phyloP scores from a whole-genome alignment of 2,329 filamentous ascomycete genomes.

The Arthroderma sp. region DNA sequence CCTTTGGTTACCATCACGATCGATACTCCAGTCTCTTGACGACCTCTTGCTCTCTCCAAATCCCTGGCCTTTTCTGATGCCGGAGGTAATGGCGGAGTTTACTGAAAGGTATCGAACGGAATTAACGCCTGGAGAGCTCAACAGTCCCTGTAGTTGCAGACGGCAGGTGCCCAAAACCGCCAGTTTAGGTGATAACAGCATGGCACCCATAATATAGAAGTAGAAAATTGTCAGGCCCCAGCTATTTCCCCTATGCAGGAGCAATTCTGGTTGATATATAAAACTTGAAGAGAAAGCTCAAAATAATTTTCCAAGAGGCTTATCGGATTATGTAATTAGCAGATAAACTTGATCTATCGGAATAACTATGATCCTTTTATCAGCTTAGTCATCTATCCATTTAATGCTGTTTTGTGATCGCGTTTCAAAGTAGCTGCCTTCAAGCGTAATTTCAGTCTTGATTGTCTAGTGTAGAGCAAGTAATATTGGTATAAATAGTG shows the following conservation, averaged over 20 bases:
- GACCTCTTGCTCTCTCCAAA: background rate
- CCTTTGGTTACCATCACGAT: background rate
- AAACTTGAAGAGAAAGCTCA: background rate
- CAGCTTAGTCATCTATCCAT: too few relatives aligned
- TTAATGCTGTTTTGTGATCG: too few relatives aligned
- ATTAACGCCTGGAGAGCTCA: background rate
- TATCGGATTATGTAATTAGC: background rate
- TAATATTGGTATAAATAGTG: too few relatives aligned
- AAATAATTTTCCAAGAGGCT: background rate
- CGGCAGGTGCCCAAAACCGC: background rate
- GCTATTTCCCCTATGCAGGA: background rate
- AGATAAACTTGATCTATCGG: background rate
- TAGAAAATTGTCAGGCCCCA: background rate
- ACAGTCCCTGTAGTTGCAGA: background rate
- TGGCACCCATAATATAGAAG: background rate
- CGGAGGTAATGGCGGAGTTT: constrained; percentile 56
- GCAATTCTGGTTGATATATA: background rate
- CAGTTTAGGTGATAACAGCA: background rate
- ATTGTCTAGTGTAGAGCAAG: too few relatives aligned
- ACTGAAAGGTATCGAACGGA: constrained; percentile 43
- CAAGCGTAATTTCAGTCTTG: too few relatives aligned
- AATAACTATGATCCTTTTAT: background rate
- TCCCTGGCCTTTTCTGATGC: constrained; percentile 41
- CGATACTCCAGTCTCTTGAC: background rate
- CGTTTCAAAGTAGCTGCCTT: too few relatives aligned